phyloP scores from a whole-genome alignment of 2,329 filamentous ascomycete genomes.

The Talaromyces amestolkiae region DNA sequence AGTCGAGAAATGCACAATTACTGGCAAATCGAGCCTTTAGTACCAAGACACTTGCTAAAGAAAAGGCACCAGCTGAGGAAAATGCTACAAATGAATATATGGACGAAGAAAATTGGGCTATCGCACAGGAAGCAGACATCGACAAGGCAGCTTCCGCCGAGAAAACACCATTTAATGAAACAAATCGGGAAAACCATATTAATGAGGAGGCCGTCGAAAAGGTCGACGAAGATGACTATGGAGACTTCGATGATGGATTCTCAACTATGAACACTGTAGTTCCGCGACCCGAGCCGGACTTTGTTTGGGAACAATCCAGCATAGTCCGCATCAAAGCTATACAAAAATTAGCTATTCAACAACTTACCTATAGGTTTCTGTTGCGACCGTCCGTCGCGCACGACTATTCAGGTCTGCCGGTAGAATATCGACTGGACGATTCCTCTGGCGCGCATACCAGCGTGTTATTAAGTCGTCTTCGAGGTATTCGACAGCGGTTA shows the following conservation, averaged over 20 bases:
- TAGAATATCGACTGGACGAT: slow-evolving; percentile 32
- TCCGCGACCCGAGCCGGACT: slow-evolving; percentile 14
- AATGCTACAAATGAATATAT: neutral
- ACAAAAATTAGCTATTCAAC: slow-evolving; percentile 38
- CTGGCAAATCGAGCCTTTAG: slow-evolving; percentile 25
- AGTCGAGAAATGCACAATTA: slow-evolving; percentile 1
- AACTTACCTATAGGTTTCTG: slow-evolving; percentile 40
- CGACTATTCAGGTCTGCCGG: slow-evolving; percentile 35
- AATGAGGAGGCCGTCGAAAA: neutral
- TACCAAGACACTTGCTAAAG: slow-evolving; percentile 16
- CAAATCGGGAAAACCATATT: neutral
- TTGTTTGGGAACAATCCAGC: slow-evolving; percentile 31
- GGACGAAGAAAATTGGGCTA: neutral
- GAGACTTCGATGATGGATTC: neutral
- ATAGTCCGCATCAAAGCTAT: slow-evolving; percentile 37
- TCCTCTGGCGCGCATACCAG: slow-evolving; percentile 31
- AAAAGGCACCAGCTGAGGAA: neutral
- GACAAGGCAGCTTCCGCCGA: neutral
- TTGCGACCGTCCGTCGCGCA: slow-evolving; percentile 41
- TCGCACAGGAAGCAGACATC: neutral
- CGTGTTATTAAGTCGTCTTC: slow-evolving; percentile 35
- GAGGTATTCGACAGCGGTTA: slow-evolving; percentile 33
- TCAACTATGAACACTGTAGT: slow-evolving; percentile 20
- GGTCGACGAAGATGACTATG: slow-evolving; percentile 11
- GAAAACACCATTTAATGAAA: neutral